Percentiles rank a stretch among this genome's conserved stretches.
Conservation (phyloP, 495 filamentous ascomycete species). For the Glutinoglossum americanum region DNA sequence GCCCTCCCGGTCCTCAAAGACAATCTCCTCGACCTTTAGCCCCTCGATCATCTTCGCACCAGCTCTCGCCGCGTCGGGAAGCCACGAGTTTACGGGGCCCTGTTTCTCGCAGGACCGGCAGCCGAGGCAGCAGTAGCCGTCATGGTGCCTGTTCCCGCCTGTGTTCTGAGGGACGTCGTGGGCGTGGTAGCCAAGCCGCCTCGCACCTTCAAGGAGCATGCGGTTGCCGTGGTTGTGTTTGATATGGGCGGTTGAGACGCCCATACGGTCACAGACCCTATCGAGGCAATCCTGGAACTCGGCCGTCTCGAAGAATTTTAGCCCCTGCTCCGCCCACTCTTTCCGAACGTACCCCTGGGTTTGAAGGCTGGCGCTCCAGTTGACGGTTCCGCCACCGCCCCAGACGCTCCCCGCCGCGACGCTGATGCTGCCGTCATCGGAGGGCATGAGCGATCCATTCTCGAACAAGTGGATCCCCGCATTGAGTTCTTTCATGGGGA, state of each 20-base stretch:
- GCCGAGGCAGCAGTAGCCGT: conserved; percentile 60
- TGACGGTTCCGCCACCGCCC: conserved; percentile 74
- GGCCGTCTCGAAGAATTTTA: conserved; percentile 56
- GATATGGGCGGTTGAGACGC: conserved; percentile 43
- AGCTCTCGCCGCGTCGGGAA: conserved; percentile 52
- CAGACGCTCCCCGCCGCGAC: conserved; percentile 52
- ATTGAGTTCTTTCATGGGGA: conserved; percentile 46
- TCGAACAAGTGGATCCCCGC: conserved; percentile 42
- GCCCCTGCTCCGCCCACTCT: conserved; percentile 54
- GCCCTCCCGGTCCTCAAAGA: conserved; percentile 35
- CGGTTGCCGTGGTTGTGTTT: conserved; percentile 49
- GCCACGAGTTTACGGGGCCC: conserved; percentile 53
- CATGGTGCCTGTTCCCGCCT: conserved; percentile 44
- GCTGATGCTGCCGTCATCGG: conserved; percentile 40
- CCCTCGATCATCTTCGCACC: conserved; percentile 70
- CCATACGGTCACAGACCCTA: conserved; percentile 51
- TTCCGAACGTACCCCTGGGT: conserved; percentile 58
- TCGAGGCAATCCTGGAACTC: conserved; percentile 64
- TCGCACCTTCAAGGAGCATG: conserved; percentile 49
- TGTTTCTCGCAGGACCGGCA: conserved; percentile 53
- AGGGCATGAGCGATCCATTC: conserved; percentile 26
- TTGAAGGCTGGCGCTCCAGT: conserved; percentile 74
- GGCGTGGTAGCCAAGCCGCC: conserved; percentile 51
- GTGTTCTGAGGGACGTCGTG: conserved; percentile 63
- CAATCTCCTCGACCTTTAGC: conserved; percentile 39